Evolutionary conservation across 441 rosid genomes (phyloP), one percentile per base, ranked within the genome.

Genomic region (Brassica hybrid): DNA sequence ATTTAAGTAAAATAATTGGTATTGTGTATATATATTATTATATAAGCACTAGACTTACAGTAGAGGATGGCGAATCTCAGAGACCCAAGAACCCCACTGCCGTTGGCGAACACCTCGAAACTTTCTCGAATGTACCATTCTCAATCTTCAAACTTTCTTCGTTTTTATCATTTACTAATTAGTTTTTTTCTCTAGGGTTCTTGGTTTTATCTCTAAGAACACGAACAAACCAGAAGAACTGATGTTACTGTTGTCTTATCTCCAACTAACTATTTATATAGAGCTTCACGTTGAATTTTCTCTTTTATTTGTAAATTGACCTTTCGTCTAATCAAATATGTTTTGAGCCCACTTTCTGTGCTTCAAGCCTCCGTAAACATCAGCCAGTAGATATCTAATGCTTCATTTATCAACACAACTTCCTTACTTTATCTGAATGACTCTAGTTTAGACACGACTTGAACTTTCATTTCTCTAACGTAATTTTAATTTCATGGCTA

Each of bases 71-170:
- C 97, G 92, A 82, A 92, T 92, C 69, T 92, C 95, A 7, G 97
- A 92, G 32, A 92, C 95, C 95, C 97, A 92, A 14, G 97, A 92
- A 81, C 97, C 97, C 97, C 97, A 90, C 84, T 90, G 95, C 77
- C 97, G 93, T 64, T 92, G 95, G 76, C 97, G 89, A 69, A 92
- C 97, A n/a, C 94, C 97, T 82, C 97, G 83, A 86, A 81, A 92
- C 75, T 89, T 92, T 87, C 81, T 92, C 64, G 91, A 32, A 43
- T 73, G 89, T 75, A 85, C 93, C 97, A 91, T 91, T 25, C 54
- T 9, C 23, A 1, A 2, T 43, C 30, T 38, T 9, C 23, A 1
- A 2, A 12, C 30, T 38, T 21, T 45, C 16, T 48, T 45, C 21
- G 17, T 52, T 34, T 50, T 61, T 54, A 21, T 21, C 23, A 21